Base-by-base conservation (phyloP, 2,329 filamentous ascomycete species). In the Fusarium marasasianum region DNA sequence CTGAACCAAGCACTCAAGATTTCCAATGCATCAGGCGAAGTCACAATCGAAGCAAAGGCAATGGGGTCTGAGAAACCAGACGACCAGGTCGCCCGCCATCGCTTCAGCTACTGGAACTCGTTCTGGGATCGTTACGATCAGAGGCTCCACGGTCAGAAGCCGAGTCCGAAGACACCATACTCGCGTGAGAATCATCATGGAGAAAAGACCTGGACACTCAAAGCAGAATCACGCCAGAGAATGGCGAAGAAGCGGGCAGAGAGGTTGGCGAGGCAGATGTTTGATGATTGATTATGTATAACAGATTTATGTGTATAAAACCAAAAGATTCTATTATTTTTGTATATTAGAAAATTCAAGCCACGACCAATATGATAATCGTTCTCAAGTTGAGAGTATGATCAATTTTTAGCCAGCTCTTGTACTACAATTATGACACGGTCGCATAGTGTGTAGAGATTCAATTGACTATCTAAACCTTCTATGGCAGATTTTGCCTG, bases 121-220 rank as follows among this genome's bases (percentile, higher is more conserved):
- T 75, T 79, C 50, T 79, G 77, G 71, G 76, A 75, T 29, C 77
- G 77, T 4, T 79, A 78, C 51, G 77, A 79, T 43, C 77, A 79
- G 53, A 57, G 38, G 6, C 47, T 51, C 6, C 76, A 78, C 24
- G 65, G 65, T 5, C 38, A 31, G 6, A 9, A 5, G 18, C 31
- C n/a, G 26, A 62, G 26, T 48, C 41, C 45, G 18, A 60, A 31
- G 11, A 44, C 37, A 51, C 38, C 26, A 7, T 47, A 38, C 43
- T 51, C 61, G 20, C 17, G 20, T 5, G 29, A 24, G 3, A 15
- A 45, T 9, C 57, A 61, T 17, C 54, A 66, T 35, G 60, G 61
- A 15, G 33, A 38, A 20, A 56, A 56, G 3, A 64, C 55, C 9
- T 48, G 65, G 33, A 18, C 37, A 11, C 41, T 7, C 14, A 48